These are phyloP conservation scores for Eimeria acervulina DNA, from an alignment of 169 alveolate species.

Conservation along the genomic window DNA sequence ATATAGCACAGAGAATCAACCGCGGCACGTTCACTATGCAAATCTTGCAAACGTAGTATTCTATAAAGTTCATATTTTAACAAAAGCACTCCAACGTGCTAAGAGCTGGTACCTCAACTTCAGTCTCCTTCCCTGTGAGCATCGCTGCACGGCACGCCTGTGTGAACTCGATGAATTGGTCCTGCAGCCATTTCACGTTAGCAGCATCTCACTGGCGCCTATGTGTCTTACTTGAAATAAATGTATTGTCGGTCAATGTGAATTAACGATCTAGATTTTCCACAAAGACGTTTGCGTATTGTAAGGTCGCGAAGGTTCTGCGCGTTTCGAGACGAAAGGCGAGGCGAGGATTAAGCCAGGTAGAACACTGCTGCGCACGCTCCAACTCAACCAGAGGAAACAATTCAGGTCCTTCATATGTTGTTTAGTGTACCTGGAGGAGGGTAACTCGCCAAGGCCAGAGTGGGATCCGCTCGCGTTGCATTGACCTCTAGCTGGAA, in stretches of 20 bases:
- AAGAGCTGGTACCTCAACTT: not conserved
- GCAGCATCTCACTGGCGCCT: not conserved
- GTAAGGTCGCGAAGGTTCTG: not conserved
- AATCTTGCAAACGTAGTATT: not conserved
- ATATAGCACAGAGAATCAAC: not conserved
- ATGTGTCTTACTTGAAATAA: not conserved
- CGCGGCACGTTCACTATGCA: not conserved
- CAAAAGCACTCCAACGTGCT: not conserved
- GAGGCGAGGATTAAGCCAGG: not conserved
- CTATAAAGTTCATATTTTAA: not conserved
- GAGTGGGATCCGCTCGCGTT: not conserved
- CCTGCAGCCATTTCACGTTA: not conserved
- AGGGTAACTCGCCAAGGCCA: not conserved
- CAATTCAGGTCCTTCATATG: not conserved
- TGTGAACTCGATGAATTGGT: not conserved
- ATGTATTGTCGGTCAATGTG: not conserved
- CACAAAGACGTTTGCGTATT: not conserved
- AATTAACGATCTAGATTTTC: not conserved
- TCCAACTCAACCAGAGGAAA: no score
- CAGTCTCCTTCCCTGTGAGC: not conserved
- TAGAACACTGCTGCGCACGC: not conserved
- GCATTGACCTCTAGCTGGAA: not conserved
- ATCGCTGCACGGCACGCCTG: not conserved
- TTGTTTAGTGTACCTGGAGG: not conserved
- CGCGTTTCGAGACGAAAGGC: not conserved